A percentile compares a stretch with the other conserved stretches of the same genome.
These are phyloP conservation scores for Myriosclerotinia duriaeana DNA, from an alignment of 2,329 filamentous ascomycete genomes.

Conservation along the genomic window DNA sequence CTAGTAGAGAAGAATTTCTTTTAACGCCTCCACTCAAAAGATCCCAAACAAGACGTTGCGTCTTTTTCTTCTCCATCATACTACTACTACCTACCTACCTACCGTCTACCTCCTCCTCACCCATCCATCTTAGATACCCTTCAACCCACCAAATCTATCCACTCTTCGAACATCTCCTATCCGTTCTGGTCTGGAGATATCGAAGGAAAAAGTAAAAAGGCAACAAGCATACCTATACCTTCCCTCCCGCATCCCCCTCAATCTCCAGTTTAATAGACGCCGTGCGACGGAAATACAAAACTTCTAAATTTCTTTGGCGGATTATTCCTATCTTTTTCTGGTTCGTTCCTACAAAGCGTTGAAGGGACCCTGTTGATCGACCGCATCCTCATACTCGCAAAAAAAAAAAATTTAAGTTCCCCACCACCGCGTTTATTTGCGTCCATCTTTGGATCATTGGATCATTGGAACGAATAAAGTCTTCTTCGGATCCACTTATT, in stretches of 20 bases:
- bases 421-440: slow-evolving; percentile 25
- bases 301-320: slow-evolving; percentile 15
- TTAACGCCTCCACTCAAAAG: slow-evolving; percentile 15
- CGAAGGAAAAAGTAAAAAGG: slow-evolving; percentile 14
- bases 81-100: too few relatives aligned
- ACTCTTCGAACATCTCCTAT: slow-evolving; percentile 12
- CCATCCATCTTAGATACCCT: too few relatives aligned
- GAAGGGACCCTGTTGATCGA: slow-evolving; percentile 24
- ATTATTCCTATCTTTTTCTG: slow-evolving; percentile 12
- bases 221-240: slow-evolving; percentile 20
- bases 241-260: slow-evolving; percentile 18
- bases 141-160: slow-evolving; percentile 1
- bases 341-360: slow-evolving; percentile 9
- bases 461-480: slow-evolving; percentile 24
- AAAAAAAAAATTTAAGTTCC: slow-evolving; percentile 21
- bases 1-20: slow-evolving; percentile 6
- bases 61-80: slow-evolving; percentile 10
- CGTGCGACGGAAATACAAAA: slow-evolving; percentile 14
- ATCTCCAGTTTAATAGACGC: slow-evolving; percentile 25
- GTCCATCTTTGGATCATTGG: slow-evolving; percentile 17
- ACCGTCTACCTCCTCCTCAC: too few relatives aligned
- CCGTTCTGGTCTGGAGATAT: slow-evolving; percentile 3
- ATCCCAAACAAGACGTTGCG: neutral
- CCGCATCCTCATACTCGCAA: slow-evolving; percentile 10
- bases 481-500: slow-evolving; percentile 24